Evolutionary conservation across 495 filamentous ascomycete species (phyloP).

Genomic region (Trypethelium eluteriae): DNA sequence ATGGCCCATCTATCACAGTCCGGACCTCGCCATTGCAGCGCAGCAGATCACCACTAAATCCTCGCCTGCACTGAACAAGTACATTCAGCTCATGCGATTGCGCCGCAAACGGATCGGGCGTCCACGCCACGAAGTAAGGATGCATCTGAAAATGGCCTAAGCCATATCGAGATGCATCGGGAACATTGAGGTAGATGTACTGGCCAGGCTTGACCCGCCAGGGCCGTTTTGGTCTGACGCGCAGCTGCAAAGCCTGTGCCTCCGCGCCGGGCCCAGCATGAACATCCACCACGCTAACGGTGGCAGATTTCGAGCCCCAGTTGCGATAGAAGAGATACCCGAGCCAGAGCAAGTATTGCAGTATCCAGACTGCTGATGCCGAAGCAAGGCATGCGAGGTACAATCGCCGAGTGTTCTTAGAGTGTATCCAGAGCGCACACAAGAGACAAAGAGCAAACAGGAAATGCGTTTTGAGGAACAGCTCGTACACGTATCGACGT

Average conservation of each 20-base stretch:
- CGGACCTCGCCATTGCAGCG: too few species aligned
- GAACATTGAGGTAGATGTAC: constrained; percentile 13
- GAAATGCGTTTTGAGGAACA: neutral
- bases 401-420: neutral
- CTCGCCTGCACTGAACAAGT: constrained; percentile 4
- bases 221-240: neutral
- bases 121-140: constrained; percentile 12
- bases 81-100: neutral
- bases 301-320: neutral
- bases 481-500: neutral
- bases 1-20: constrained; percentile 8
- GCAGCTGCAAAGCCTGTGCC: neutral
- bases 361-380: neutral
- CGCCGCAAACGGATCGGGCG: neutral
- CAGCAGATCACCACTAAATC: constrained; percentile 6
- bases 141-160: neutral
- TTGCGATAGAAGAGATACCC: neutral
- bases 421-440: neutral
- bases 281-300: neutral
- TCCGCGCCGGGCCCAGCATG: too few species aligned
- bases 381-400: neutral
- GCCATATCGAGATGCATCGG: neutral
- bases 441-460: neutral
- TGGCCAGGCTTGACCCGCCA: constrained; percentile 1
- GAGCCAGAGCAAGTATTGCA: neutral